A percentile compares a stretch with the other conserved stretches of the same genome.
phyloP scores from a whole-genome alignment of 192 early-diverging fungal genomes.

The Coemansia sp. region DNA sequence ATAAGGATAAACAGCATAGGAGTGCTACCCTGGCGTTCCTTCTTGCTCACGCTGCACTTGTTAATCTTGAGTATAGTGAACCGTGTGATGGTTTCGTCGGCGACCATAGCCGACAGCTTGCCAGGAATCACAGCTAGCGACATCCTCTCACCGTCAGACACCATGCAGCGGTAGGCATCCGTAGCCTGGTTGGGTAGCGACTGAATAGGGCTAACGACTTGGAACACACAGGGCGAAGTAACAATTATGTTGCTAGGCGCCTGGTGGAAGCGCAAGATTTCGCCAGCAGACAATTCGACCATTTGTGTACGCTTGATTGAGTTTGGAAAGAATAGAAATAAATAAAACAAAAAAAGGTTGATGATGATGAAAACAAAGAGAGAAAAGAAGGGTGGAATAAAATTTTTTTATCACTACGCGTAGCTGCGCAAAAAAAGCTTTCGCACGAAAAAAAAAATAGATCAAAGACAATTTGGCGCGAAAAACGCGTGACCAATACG shows the following conservation, averaged over 20 bases:
- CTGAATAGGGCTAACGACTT: slow-evolving; percentile 47
- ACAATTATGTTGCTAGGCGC: slow-evolving; percentile 24
- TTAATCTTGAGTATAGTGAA: slow-evolving; percentile 39
- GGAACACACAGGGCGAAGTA: slow-evolving; percentile 25
- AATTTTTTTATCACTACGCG: background rate
- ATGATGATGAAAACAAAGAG: background rate
- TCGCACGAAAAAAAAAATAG: background rate
- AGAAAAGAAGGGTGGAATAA: background rate
- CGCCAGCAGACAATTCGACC: slow-evolving; percentile 39
- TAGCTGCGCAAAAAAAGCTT: background rate
- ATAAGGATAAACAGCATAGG: slow-evolving; percentile 42
- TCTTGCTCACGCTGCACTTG: slow-evolving; percentile 41
- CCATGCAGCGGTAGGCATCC: slow-evolving; percentile 43
- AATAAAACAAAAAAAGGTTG: slow-evolving; percentile 5
- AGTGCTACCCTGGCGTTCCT: slow-evolving; percentile 24
- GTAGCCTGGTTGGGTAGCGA: slow-evolving; percentile 31
- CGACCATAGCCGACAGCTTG: slow-evolving; percentile 36
- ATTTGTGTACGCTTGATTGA: background rate
- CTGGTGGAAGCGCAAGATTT: slow-evolving; percentile 34
- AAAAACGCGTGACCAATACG: background rate
- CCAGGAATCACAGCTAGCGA: slow-evolving; percentile 45
- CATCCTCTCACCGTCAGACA: slow-evolving; percentile 49
- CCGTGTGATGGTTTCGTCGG: slow-evolving; percentile 34
- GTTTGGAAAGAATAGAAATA: slow-evolving; percentile 1
- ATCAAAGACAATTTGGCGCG: background rate